Evolutionary conservation across 441 rosid species (phyloP).

Genomic region (Populus tomentosa): DNA sequence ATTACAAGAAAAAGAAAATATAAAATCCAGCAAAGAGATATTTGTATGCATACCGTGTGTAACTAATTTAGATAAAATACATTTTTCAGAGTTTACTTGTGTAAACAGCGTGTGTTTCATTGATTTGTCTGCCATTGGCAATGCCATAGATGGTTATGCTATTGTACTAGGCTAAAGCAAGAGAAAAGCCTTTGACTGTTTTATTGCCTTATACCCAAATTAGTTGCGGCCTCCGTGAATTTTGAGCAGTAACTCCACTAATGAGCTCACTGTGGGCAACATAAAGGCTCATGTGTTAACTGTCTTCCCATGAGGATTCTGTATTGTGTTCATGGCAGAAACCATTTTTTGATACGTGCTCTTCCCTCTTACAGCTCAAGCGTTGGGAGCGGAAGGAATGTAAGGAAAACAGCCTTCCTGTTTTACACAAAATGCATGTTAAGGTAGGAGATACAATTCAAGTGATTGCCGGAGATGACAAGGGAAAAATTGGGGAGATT

Average conservation of each 20-base stretch:
- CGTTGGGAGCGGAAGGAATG: slow-evolving; percentile 89
- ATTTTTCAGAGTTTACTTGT: neutral
- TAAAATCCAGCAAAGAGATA: neutral
- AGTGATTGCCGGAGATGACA: slow-evolving; percentile 78
- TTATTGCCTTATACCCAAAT: neutral
- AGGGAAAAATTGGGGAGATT: slow-evolving; percentile 84
- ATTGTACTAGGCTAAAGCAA: neutral
- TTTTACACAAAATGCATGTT: slow-evolving; percentile 87
- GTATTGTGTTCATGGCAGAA: neutral
- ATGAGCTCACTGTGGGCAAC: neutral
- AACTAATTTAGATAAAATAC: neutral
- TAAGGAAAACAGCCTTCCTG: slow-evolving; percentile 86
- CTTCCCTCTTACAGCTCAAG: slow-evolving; percentile 51
- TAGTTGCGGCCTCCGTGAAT: neutral
- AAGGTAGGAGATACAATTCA: slow-evolving; percentile 83
- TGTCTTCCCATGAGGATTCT: neutral
- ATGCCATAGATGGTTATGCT: neutral
- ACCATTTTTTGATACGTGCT: neutral
- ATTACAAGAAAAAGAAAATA: neutral
- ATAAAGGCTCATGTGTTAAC: neutral
- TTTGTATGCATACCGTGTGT: neutral
- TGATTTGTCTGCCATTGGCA: neutral
- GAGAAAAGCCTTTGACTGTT: neutral
- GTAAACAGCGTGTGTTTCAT: neutral
- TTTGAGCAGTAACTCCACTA: neutral